These are phyloP conservation scores for Yarrowia galli DNA, from an alignment of 1,139 yeast genomes.

Conservation along the genomic window DNA sequence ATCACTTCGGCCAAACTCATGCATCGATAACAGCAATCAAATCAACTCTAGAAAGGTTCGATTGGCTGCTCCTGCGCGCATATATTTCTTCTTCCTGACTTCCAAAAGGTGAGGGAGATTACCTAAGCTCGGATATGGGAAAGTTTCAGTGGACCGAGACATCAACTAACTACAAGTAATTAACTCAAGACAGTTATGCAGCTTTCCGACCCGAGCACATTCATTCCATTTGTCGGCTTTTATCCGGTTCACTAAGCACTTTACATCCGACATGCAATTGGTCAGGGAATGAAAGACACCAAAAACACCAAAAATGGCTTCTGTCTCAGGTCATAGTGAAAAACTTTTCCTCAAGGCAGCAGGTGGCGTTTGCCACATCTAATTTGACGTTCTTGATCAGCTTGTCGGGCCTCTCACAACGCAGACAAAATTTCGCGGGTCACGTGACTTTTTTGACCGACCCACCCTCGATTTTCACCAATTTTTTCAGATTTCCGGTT, in stretches of 20 bases:
- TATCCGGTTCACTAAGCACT: slow-evolving; percentile 20
- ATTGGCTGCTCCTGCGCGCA: slow-evolving; percentile 10
- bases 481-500: neutral
- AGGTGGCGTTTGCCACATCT: neutral
- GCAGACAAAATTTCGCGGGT: neutral
- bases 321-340: neutral
- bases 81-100: neutral
- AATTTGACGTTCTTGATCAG: too few species aligned
- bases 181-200: slow-evolving; percentile 11
- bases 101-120: too few species aligned
- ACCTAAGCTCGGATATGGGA: slow-evolving; percentile 22
- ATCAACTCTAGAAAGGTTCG: neutral
- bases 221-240: slow-evolving; percentile 27
- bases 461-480: neutral
- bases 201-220: neutral
- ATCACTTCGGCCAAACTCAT: too few species aligned
- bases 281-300: neutral
- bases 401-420: too few species aligned
- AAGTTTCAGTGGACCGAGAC: neutral
- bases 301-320: neutral
- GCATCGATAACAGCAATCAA: slow-evolving; percentile 22
- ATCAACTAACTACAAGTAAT: too few species aligned
- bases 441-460: slow-evolving; percentile 11
- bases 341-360: neutral
- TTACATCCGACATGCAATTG: slow-evolving; percentile 30